Evolutionary conservation across 2,329 filamentous ascomycete species (phyloP), one percentile per base, ranked within the genome.

Genomic region (Biscogniauxia marginata): DNA sequence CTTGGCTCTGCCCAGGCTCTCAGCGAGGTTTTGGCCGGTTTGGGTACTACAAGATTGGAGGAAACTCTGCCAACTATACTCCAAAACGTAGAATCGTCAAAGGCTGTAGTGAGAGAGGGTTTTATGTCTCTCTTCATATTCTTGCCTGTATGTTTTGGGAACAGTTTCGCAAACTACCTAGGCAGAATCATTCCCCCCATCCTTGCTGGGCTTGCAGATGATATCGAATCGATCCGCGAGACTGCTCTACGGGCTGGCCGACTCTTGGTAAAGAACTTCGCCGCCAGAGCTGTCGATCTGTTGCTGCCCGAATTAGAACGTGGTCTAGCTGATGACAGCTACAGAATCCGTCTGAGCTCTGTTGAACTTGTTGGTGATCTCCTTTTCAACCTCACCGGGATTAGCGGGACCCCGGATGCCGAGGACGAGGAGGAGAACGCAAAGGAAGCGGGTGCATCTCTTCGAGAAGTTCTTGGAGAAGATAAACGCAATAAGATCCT

Each of bases 101-200:
- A 96, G 75, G 73, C 95, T 18, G 86, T 92, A 53, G 91, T 99
- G 62, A 87, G 95, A 67, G 95, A 99, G 79, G 95, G 95, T 47
- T 99, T 99, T 79, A 99, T 99, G 95, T 97, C 95, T 7, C 83
- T 99, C 44, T 99, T 99, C 76, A 98, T 99, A 64, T 99, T 97
- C 83, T 85, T 99, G 77, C 95, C 95, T 11, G 95, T 96, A 52
- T 99, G 95, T 77, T 99, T 99, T 68, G 95, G 95, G 68, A 99
- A 99, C 81, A 96, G 93, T 73, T 99, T 99, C 70, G 89, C 95
- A 65, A 92, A 91, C 70, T 99, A 99, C 70, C 87, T 99, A 59
- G 91, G 88, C 75, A 92, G 88, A 71, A 96, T 99, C 67, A 96
- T 99, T 66, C 96, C 95, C 18, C 90, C 95, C 19, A 98, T 99